phyloP scores from a whole-genome alignment of 495 filamentous ascomycete genomes.

The Beverwykella pulmonaria region DNA sequence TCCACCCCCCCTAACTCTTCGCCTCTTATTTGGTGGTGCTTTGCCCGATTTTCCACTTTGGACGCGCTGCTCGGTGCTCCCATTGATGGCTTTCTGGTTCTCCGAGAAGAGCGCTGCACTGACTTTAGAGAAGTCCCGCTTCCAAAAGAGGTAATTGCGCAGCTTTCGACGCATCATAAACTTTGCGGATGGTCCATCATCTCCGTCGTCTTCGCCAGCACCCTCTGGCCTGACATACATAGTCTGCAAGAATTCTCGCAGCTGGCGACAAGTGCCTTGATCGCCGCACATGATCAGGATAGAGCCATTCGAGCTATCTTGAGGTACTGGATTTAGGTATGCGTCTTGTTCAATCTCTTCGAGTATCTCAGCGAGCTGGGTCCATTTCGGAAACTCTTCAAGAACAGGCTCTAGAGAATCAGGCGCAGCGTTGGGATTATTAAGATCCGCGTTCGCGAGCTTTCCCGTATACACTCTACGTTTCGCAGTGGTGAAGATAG shows the following conservation, averaged over 20 bases:
- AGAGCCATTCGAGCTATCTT: constrained; percentile 87
- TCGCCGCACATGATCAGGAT: constrained; percentile 96
- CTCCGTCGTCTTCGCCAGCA: constrained; percentile 48
- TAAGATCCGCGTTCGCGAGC: constrained; percentile 49
- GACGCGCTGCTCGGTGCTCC: constrained; percentile 55
- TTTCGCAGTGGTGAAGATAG: constrained; percentile 89
- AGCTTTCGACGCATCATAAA: constrained; percentile 89
- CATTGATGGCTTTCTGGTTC: constrained; percentile 76
- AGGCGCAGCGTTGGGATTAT: constrained; percentile 52
- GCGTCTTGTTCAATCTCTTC: constrained; percentile 92
- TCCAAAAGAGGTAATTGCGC: constrained; percentile 90
- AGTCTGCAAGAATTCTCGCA: constrained; percentile 86
- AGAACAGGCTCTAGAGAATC: constrained; percentile 83
- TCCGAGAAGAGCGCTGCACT: constrained; percentile 72
- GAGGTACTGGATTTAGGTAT: constrained; percentile 73
- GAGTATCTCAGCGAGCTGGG: constrained; percentile 77
- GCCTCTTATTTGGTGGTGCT: constrained; percentile 82
- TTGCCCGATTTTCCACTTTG: constrained; percentile 57
- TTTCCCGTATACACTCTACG: constrained; percentile 83
- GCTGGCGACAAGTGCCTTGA: constrained; percentile 80
- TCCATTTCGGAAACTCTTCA: constrained; percentile 95
- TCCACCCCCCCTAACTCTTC: constrained; percentile 84
- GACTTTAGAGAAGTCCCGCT: constrained; percentile 82
- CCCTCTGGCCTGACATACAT: constrained; percentile 77
- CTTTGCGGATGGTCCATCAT: constrained; percentile 65